Base-by-base conservation (phyloP, 225 moss, liverwort and hornwort species). In the Physcomitrium patens region DNA sequence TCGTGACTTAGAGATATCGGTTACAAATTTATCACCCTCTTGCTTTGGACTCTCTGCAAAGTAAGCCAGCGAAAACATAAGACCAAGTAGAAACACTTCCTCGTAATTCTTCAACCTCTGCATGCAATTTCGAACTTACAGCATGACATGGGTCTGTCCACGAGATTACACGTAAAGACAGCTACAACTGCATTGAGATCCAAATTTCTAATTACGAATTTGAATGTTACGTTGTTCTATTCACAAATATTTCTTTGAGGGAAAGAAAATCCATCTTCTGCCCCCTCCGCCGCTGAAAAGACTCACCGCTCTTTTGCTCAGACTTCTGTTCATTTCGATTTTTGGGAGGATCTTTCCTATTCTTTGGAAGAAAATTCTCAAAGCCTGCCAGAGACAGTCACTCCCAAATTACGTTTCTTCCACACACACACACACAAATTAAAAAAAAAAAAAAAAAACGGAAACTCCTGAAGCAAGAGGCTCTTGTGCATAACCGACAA, bases 361-460 rank as follows among this genome's bases (percentile, higher is more conserved):
- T 91, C 81, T 99, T 99, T 56, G 99, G 99, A 79, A 91, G 95
- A 68, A 93, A 99, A 28, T 91, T 93, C 76, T 99, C 99, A 83
- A 90, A 99, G 50, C 94, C 97, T 99, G 89, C 31, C 55, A 65
- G 14, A 54, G 55, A 27, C 41, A 46, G 69, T 18, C 18, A 19
- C 58, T 61, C 52, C 31, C 31, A 37, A 24, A 37, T 37, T 4
- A 37, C 2, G 5, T 37, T 37, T 37, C 31, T 37, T 37, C 31
- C 31, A 37, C 2, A 31, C 43, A 64, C 20, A 42, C 12, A 18
- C 52, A 52, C 75, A 19, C 31, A 45, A 49, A 27, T 10, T 9
- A 68, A 59, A 47, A 26, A 50, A 67, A 23, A 53, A 46, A 28
- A 37, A 37, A 4, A 3, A 37, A 24, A 24, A 1, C 24, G 24